Conservation (phyloP, 139 green algal genomes). For the Coccomyxa sp. region DNA sequence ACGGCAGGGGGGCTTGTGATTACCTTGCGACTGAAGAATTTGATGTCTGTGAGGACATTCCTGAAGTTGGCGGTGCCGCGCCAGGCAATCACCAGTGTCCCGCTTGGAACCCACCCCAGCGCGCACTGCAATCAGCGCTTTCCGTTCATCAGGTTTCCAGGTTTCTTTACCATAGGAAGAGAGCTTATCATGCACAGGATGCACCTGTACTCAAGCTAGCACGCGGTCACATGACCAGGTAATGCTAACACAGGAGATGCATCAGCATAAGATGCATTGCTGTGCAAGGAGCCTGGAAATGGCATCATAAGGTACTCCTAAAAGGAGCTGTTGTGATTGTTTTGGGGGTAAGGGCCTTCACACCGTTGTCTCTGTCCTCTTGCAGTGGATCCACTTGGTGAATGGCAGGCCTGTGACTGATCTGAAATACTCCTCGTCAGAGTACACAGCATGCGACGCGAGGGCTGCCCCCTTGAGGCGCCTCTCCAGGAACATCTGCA, state of each 20-base stretch:
- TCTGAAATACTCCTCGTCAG: not conserved
- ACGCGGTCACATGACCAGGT: too few species aligned
- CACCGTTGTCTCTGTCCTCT: not conserved
- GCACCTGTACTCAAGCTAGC: too few species aligned
- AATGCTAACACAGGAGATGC: not conserved
- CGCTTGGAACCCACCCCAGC: conserved; percentile 21
- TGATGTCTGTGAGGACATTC: conserved; percentile 21
- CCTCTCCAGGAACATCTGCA: not conserved
- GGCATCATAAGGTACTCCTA: too few species aligned
- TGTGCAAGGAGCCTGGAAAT: too few species aligned
- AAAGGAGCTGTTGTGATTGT: too few species aligned
- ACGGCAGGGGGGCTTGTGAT: not conserved
- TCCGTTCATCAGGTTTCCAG: not conserved
- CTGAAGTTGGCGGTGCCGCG: conserved; percentile 22
- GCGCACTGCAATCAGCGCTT: not conserved
- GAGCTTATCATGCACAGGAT: too few species aligned
- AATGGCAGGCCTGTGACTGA: not conserved
- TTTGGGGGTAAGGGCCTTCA: too few species aligned
- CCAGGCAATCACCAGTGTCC: conserved; percentile 27
- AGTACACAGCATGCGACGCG: not conserved
- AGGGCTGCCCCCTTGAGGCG: not conserved
- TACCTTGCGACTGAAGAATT: not conserved
- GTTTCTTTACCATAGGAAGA: not conserved
- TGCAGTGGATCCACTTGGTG: not conserved
- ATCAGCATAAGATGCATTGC: too few species aligned